phyloP scores from a whole-genome alignment of 164 flowering plant genomes.

The Platanus orientalis region DNA sequence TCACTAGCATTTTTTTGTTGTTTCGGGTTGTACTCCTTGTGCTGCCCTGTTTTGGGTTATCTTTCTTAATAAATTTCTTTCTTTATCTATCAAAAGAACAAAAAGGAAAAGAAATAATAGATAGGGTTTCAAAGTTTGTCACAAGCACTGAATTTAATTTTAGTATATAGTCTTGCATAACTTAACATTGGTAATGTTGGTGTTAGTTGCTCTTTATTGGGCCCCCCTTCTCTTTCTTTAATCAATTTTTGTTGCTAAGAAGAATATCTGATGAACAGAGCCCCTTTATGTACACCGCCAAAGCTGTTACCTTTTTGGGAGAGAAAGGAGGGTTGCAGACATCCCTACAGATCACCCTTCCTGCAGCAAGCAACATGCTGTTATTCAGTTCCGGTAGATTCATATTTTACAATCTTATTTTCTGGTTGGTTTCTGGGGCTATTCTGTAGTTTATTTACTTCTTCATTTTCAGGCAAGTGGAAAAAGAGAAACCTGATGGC shows the following conservation, averaged over 20 bases:
- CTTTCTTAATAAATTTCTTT: too few relatives aligned
- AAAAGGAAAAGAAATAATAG: too few relatives aligned
- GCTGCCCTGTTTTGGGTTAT: too few relatives aligned
- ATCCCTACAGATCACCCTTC: constrained; percentile 98
- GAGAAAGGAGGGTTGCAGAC: constrained; percentile 95
- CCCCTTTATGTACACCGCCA: constrained; percentile 92
- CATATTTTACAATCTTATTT: constrained; percentile 6
- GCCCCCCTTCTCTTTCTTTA: background rate
- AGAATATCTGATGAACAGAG: constrained; percentile 40
- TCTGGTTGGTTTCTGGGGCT: constrained; percentile 3
- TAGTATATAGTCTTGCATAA: background rate
- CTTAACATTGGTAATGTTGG: background rate
- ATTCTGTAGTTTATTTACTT: constrained; percentile 5
- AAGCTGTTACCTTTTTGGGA: constrained; percentile 94
- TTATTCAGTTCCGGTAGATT: constrained; percentile 74
- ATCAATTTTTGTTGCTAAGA: constrained; percentile 5
- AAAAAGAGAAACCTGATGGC: constrained; percentile 85
- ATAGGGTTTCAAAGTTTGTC: too few relatives aligned
- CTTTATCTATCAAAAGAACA: too few relatives aligned
- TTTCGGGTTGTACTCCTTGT: too few relatives aligned
- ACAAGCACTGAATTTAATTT: too few relatives aligned
- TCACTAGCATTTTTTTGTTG: too few relatives aligned
- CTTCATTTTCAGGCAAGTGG: constrained; percentile 64
- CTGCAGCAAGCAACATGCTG: constrained; percentile 98
- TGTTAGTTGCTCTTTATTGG: background rate